phyloP scores from a whole-genome alignment of 2,329 filamentous ascomycete genomes.

The Fusarium armeniacum region DNA sequence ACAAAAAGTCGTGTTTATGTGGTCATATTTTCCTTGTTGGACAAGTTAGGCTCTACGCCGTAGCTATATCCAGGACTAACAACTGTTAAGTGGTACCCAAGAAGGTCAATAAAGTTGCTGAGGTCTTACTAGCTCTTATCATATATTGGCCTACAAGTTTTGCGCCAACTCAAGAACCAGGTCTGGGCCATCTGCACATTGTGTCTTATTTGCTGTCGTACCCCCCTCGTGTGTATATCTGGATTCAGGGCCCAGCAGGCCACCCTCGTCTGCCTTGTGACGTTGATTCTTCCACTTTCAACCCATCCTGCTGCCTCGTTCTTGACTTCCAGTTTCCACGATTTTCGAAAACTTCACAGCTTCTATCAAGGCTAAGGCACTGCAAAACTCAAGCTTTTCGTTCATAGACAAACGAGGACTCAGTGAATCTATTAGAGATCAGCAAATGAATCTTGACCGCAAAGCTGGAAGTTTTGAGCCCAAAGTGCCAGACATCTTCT shows the following conservation, averaged over 20 bases:
- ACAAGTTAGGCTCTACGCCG: constrained; percentile 5
- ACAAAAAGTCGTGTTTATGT: not conserved
- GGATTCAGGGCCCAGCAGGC: not conserved
- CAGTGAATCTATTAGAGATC: constrained; percentile 2
- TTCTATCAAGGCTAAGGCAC: constrained; percentile 4
- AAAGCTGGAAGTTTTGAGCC: constrained; percentile 2
- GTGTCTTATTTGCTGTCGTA: not conserved
- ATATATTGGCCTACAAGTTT: not conserved
- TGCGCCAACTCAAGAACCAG: constrained; percentile 6
- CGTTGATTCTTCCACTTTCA: constrained; percentile 4
- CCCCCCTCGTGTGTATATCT: constrained; percentile 6
- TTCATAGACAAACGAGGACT: not conserved
- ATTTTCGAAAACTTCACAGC: constrained; percentile 3
- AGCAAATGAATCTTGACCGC: constrained; percentile 10
- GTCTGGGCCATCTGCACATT: constrained; percentile 4
- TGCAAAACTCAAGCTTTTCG: not conserved
- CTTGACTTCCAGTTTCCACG: not conserved
- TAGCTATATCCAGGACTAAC: not conserved
- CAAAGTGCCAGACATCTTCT: not conserved
- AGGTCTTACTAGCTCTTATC: not conserved
- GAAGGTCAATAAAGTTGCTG: not conserved
- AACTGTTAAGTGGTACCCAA: not conserved
- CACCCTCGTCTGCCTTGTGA: constrained; percentile 3
- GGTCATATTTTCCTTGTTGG: not conserved
- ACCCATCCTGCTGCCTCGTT: constrained; percentile 1